These are phyloP conservation scores for Porphyrellus cyaneotinctus DNA, from an alignment of 768 basidiomycete genomes.

Conservation along the genomic window DNA sequence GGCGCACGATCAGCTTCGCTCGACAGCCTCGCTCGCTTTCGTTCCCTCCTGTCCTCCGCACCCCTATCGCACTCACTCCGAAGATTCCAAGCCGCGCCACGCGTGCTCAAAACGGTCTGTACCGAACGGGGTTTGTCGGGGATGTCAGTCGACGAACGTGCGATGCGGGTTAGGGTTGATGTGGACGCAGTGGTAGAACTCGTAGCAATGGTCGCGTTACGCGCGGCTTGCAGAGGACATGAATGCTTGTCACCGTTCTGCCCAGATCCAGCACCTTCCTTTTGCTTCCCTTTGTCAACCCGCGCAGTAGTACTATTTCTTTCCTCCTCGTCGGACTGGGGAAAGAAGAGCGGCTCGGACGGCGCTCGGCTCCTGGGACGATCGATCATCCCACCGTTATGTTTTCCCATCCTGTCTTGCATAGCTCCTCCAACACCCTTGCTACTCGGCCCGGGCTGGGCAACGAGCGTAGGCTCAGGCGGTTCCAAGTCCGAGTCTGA, in stretches of 20 bases:
- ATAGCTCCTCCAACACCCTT: not conserved
- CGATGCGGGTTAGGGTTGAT: not conserved
- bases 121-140: slow-evolving; percentile 21
- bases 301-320: not conserved
- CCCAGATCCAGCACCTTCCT: not conserved
- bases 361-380: slow-evolving; percentile 10
- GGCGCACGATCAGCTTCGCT: slow-evolving; percentile 4
- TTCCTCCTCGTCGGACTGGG: slow-evolving; percentile 19
- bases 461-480: slow-evolving; percentile 20
- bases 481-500: slow-evolving; percentile 1
- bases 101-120: slow-evolving; percentile 50
- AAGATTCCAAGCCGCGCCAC: slow-evolving; percentile 47
- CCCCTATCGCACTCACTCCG: slow-evolving; percentile 13
- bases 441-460: not conserved
- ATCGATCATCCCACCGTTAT: not conserved
- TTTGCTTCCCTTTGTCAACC: not conserved
- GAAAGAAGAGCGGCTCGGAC: slow-evolving; percentile 27
- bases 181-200: not conserved
- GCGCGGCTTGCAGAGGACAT: not conserved
- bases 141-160: not conserved
- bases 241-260: not conserved
- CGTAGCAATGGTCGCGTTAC: not conserved
- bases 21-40: slow-evolving; percentile 37
- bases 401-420: not conserved
- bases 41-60: slow-evolving; percentile 20